Conservation (phyloP, 352 stramenopile species). For the Globisporangium echinulatum region DNA sequence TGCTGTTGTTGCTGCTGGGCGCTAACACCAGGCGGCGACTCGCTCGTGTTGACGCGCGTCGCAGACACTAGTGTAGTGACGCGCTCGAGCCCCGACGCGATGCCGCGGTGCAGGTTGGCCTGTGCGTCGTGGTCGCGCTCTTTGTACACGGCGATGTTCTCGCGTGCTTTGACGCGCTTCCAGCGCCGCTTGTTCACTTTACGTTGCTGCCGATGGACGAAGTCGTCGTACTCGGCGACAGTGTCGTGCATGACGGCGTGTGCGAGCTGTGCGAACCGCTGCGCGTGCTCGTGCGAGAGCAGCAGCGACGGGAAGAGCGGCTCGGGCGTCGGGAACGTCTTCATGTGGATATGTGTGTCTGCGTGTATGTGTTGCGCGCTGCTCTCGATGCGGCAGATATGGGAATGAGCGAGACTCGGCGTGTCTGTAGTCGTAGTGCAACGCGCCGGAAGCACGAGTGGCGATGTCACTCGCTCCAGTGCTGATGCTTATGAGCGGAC, state of each 20-base stretch:
- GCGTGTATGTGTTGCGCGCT: too few relatives aligned
- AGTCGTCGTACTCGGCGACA: conserved; percentile 24
- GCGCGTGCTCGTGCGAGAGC: conserved; percentile 21
- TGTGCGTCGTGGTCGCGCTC: conserved; percentile 24
- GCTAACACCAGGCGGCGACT: too few relatives aligned
- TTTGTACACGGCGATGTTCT: conserved; percentile 41
- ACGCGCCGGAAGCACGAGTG: too few relatives aligned
- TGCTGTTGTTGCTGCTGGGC: not conserved
- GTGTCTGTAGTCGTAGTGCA: too few relatives aligned
- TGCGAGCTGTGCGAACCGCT: conserved; percentile 18
- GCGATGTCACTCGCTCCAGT: too few relatives aligned
- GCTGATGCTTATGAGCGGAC: too few relatives aligned
- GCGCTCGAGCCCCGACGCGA: not conserved
- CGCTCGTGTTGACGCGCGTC: not conserved
- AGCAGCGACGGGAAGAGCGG: conserved; percentile 21
- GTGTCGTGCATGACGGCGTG: conserved; percentile 25
- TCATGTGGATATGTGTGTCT: not conserved
- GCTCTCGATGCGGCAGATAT: too few relatives aligned
- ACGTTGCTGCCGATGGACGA: conserved; percentile 16
- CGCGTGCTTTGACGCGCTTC: conserved; percentile 45
- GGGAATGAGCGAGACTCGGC: too few relatives aligned
- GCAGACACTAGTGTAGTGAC: not conserved
- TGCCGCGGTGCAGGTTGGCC: not conserved
- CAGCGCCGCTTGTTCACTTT: conserved; percentile 30
- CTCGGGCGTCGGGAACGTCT: conserved; percentile 1